Percentiles rank a stretch among this genome's conserved stretches.
These are phyloP conservation scores for Staphylotrichum tortipilum DNA, from an alignment of 495 filamentous ascomycete genomes.

Conservation along the genomic window DNA sequence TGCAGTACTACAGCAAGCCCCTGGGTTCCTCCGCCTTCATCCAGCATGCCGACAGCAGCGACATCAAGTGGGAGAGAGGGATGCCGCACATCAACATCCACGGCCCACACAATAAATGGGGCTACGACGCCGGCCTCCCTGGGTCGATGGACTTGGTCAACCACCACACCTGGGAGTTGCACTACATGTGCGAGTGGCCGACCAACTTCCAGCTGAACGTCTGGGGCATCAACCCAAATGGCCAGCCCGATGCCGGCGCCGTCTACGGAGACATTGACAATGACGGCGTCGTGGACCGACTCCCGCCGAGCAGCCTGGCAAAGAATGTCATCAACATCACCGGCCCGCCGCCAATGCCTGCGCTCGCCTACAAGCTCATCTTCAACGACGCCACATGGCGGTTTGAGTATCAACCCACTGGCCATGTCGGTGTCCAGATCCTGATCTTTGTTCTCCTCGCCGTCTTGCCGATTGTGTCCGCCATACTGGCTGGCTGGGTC, in stretches of 20 bases:
- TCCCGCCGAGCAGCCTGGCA: constrained; percentile 53
- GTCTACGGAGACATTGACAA: constrained; percentile 28
- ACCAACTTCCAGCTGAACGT: constrained; percentile 55
- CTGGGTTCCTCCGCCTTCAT: constrained; percentile 57
- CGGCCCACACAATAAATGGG: constrained; percentile 59
- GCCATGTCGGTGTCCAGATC: constrained; percentile 50
- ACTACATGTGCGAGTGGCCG: constrained; percentile 60
- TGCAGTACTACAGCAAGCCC: constrained; percentile 60
- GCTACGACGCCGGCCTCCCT: constrained; percentile 55
- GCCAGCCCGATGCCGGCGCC: constrained; percentile 46
- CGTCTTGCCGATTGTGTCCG: constrained; percentile 47
- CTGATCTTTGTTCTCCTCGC: constrained; percentile 49
- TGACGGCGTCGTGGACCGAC: constrained; percentile 52
- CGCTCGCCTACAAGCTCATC: constrained; percentile 48
- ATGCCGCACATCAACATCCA: constrained; percentile 56
- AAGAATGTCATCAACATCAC: constrained; percentile 55
- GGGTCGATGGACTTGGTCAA: constrained; percentile 46
- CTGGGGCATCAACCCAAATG: constrained; percentile 62
- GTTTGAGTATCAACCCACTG: constrained; percentile 46
- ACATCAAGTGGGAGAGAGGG: constrained; percentile 38
- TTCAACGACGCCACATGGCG: constrained; percentile 48
- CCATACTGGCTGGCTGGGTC: constrained; percentile 42
- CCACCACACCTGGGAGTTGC: constrained; percentile 51
- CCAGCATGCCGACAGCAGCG: constrained; percentile 50
- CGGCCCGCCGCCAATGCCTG: constrained; percentile 43